Conservation (phyloP, 2,329 filamentous ascomycete genomes). For the Ascochyta lentis region DNA sequence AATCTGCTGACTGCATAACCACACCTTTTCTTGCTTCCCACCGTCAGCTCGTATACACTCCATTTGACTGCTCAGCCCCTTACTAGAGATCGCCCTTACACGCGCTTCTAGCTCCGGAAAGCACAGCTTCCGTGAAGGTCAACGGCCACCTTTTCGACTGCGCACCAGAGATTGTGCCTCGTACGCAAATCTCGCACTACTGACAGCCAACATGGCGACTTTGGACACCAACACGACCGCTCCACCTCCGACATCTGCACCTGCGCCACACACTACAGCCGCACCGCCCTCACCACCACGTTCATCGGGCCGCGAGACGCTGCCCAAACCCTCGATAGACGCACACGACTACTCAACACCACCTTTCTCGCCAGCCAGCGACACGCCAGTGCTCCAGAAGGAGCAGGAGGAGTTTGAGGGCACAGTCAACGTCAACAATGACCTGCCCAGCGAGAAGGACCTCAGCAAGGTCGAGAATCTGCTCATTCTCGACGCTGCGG, state of each 20-base stretch:
- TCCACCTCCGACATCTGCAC: slow-evolving; percentile 13
- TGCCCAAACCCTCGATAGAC: slow-evolving; percentile 27
- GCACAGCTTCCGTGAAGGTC: slow-evolving; percentile 25
- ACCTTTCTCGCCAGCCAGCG: slow-evolving; percentile 43
- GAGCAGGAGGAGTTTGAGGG: slow-evolving; percentile 45
- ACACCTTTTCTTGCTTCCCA: background rate
- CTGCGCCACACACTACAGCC: slow-evolving; percentile 18
- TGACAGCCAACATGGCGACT: slow-evolving; percentile 25
- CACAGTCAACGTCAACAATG: slow-evolving; percentile 47
- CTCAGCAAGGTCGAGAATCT: slow-evolving; percentile 40
- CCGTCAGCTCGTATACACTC: slow-evolving; percentile 14
- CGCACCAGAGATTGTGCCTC: background rate
- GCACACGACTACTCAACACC: slow-evolving; percentile 29
- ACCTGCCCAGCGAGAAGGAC: slow-evolving; percentile 42
- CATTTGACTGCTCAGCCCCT: slow-evolving; percentile 20
- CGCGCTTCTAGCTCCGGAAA: slow-evolving; percentile 29
- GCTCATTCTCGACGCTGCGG: slow-evolving; percentile 45
- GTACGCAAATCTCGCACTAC: background rate
- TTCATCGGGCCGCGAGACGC: slow-evolving; percentile 25
- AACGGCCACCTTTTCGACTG: slow-evolving; percentile 3
- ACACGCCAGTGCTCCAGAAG: slow-evolving; percentile 40
- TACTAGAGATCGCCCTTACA: slow-evolving; percentile 19
- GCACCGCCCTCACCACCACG: slow-evolving; percentile 35
- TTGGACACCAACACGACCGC: slow-evolving; percentile 22
- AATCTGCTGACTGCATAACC: slow-evolving; percentile 12